phyloP scores from a whole-genome alignment of 2,329 filamentous ascomycete species.

The Parastagonospora avenae region DNA sequence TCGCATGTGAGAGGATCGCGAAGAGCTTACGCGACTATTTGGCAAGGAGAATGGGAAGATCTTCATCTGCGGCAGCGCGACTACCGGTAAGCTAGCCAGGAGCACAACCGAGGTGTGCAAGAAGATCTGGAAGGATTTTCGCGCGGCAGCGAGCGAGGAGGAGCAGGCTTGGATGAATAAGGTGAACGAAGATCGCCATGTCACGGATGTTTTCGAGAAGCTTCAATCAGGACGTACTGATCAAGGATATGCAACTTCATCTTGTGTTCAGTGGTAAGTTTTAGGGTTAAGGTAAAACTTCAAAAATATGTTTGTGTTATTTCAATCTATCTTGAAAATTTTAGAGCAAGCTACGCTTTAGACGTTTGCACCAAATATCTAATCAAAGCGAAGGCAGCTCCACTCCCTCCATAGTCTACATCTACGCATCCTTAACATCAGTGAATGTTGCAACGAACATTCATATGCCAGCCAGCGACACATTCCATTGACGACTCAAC shows the following conservation, averaged over 20 bases:
- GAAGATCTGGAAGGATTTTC: slow-evolving; percentile 11
- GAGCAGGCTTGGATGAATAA: neutral
- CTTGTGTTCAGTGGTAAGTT: too few species aligned
- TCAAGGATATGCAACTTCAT: too few species aligned
- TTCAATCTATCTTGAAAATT: too few species aligned
- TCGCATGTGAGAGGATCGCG: slow-evolving; percentile 52
- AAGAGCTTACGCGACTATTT: slow-evolving; percentile 50
- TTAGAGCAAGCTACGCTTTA: too few species aligned
- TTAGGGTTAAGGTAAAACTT: too few species aligned
- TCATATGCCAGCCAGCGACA: neutral
- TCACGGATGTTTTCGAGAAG: neutral
- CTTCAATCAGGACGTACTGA: too few species aligned
- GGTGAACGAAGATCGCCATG: neutral
- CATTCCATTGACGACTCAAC: neutral
- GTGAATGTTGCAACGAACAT: neutral
- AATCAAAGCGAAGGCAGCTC: too few species aligned
- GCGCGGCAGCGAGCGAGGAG: neutral
- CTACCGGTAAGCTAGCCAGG: slow-evolving; percentile 47
- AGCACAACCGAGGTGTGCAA: slow-evolving; percentile 42
- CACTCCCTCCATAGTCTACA: neutral
- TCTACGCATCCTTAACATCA: neutral
- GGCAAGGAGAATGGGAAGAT: slow-evolving; percentile 56
- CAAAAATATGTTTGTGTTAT: too few species aligned
- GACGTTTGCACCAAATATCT: too few species aligned
- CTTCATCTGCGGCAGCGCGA: slow-evolving; percentile 66